A percentile compares a stretch with the other conserved stretches of the same genome.
Conservation (phyloP, 768 basidiomycete species). For the Agaricus bisporus region DNA sequence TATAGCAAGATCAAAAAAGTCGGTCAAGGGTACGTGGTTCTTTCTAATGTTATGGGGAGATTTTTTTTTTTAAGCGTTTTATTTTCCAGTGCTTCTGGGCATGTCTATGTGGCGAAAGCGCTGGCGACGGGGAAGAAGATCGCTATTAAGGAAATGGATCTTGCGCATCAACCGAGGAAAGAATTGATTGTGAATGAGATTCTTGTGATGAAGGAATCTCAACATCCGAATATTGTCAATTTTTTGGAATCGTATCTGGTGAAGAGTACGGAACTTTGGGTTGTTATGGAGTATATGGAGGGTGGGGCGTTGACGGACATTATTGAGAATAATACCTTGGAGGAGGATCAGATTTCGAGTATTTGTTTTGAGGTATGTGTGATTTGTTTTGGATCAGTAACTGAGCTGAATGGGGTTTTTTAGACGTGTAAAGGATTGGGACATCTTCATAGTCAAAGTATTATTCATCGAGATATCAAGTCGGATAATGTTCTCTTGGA, state of each 20-base stretch:
- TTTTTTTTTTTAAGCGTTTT: conserved; percentile 9
- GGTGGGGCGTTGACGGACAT: conserved; percentile 96
- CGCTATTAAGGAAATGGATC: conserved; percentile 98
- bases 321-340: conserved; percentile 93
- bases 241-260: conserved; percentile 89
- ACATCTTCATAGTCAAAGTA: conserved; percentile 88
- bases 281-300: conserved; percentile 99
- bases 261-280: conserved; percentile 87
- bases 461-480: conserved; percentile 97
- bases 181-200: conserved; percentile 98
- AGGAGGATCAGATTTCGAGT: conserved; percentile 92
- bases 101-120: conserved; percentile 96
- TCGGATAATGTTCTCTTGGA: conserved; percentile 95
- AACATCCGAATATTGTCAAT: conserved; percentile 96
- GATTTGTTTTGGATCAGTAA: neutral
- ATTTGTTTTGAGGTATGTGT: conserved; percentile 81
- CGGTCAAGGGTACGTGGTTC: conserved; percentile 81
- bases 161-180: conserved; percentile 91
- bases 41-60: conserved; percentile 9
- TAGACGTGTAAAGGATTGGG: conserved; percentile 94
- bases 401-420: neutral
- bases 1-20: conserved; percentile 99
- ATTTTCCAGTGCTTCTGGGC: conserved; percentile 78
- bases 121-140: conserved; percentile 81
- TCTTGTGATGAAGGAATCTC: conserved; percentile 97